Base-by-base conservation (phyloP, 2,329 filamentous ascomycete species). In the Beauveria bassiana region DNA sequence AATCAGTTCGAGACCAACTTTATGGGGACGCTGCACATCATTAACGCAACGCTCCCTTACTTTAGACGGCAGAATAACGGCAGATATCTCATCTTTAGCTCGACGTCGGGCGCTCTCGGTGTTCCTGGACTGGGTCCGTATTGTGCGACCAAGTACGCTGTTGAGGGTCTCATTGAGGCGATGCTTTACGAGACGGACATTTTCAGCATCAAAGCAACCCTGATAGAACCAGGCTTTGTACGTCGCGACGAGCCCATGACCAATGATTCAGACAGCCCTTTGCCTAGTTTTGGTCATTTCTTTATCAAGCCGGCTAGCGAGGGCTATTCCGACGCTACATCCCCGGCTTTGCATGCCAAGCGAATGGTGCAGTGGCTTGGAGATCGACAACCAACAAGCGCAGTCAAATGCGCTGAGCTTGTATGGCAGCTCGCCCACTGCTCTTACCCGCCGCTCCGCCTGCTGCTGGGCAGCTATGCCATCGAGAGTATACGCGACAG, bases 1-100 rank as follows among this genome's bases (percentile, higher is more conserved):
- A 93, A 96, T 70, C 95, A 98, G 74, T 97, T 98, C 76, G 91
- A 96, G 79, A 97, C 93, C 24, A 99, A 99, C 74, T 96, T 97
- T 74, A 93, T 96, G 81, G 95, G 95, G 59, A 96, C 92, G 0
- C 76, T 98, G 63, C 90, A 98, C 75, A 96, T 99, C 68, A 88
- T 98, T 63, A 92, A 97, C 72, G 79, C 90, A 22, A 93, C 89
- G 1, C 78, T 98, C 43, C 92, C 93, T 0, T 91, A 96, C 75
- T 96, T 98, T 68, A 86, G 93, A 57, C 81, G 86, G 65, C 87
- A 91, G 65, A 81, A 82, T 24, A 80, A 78, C 1, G 95, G 95
- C 1, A 85, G 93, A 34, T 98, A 97, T 73, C 80, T 98, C 56
- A 96, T 98, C 65, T 97, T 98, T 76, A 96, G 91, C 70, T 95